Percentiles rank a stretch among this genome's conserved stretches.
phyloP scores from a whole-genome alignment of 495 filamentous ascomycete species.

The Aspergillus hancockii region DNA sequence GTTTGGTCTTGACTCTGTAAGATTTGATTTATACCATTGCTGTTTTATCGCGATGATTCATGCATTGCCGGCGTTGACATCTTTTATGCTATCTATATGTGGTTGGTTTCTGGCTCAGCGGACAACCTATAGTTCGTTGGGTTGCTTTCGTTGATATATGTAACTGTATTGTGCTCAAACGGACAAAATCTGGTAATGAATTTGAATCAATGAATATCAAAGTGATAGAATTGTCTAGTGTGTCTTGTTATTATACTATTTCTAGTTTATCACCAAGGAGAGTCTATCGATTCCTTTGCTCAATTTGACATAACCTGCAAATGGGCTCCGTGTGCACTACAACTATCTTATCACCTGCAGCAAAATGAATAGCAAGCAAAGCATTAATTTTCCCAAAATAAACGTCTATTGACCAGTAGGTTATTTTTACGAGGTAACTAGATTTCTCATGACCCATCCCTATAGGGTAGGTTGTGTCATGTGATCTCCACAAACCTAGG shows the following conservation, averaged over 20 bases:
- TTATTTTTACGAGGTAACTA: too few relatives aligned
- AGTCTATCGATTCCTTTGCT: not conserved
- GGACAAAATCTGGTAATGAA: not conserved
- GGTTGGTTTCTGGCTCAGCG: not conserved
- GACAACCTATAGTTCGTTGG: not conserved
- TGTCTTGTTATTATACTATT: not conserved
- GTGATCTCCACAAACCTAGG: too few relatives aligned
- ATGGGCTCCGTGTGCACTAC: too few relatives aligned
- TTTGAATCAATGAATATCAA: not conserved
- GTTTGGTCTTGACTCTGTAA: slow-evolving; percentile 5
- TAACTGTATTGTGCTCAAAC: not conserved
- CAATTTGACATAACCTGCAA: not conserved
- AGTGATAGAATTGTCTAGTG: not conserved
- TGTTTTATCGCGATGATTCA: not conserved
- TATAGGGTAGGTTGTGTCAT: too few relatives aligned
- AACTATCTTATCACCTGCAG: too few relatives aligned
- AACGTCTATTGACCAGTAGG: too few relatives aligned
- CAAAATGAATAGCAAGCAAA: too few relatives aligned
- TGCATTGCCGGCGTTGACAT: slow-evolving; percentile 5
- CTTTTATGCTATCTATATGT: not conserved
- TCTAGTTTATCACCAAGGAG: too few relatives aligned
- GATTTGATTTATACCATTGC: slow-evolving; percentile 6
- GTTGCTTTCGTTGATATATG: not conserved
- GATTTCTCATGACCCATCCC: too few relatives aligned
- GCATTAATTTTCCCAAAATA: too few relatives aligned